A percentile compares a stretch with the other conserved stretches of the same genome.
phyloP scores from a whole-genome alignment of 2,329 filamentous ascomycete species.

The Cryphonectria naterciae region DNA sequence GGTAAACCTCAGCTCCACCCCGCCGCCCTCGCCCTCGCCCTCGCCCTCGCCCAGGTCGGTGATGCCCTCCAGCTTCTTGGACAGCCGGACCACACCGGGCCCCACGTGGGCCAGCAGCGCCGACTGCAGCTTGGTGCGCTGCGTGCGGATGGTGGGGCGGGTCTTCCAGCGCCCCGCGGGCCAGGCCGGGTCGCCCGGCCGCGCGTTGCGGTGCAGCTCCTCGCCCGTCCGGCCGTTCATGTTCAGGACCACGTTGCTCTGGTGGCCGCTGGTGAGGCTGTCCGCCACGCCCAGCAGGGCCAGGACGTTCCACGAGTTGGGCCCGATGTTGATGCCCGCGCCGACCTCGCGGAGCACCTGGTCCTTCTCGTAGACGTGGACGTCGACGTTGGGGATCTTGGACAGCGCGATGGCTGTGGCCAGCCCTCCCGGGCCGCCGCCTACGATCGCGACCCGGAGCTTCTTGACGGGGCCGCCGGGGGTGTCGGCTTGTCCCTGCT shows the following conservation, averaged over 20 bases:
- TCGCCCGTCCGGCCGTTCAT: constrained; percentile 36
- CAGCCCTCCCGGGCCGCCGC: constrained; percentile 29
- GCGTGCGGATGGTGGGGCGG: constrained; percentile 27
- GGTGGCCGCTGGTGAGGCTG: constrained; percentile 24
- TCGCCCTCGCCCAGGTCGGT: constrained; percentile 37
- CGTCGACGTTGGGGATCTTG: constrained; percentile 38
- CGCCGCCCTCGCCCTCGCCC: constrained; percentile 30
- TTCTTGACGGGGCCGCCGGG: not conserved
- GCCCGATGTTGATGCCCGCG: constrained; percentile 43
- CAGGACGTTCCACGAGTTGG: constrained; percentile 42
- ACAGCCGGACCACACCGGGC: constrained; percentile 46
- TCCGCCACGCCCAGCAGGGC: constrained; percentile 38
- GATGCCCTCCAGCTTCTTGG: constrained; percentile 47
- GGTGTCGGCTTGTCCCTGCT: not conserved
- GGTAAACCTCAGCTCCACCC: constrained; percentile 48
- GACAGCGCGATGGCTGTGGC: constrained; percentile 38
- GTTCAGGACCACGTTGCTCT: constrained; percentile 25
- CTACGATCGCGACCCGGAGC: constrained; percentile 27
- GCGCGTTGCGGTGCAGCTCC: constrained; percentile 34
- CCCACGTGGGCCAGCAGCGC: constrained; percentile 53
- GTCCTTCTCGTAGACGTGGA: constrained; percentile 43
- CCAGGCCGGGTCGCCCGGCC: constrained; percentile 26
- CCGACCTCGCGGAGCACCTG: constrained; percentile 42
- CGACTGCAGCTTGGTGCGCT: constrained; percentile 48
- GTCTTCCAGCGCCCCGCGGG: constrained; percentile 19